Evolutionary conservation across 805 yeast genomes (phyloP).

Genomic region (Wickerhamiella qilinensis): DNA sequence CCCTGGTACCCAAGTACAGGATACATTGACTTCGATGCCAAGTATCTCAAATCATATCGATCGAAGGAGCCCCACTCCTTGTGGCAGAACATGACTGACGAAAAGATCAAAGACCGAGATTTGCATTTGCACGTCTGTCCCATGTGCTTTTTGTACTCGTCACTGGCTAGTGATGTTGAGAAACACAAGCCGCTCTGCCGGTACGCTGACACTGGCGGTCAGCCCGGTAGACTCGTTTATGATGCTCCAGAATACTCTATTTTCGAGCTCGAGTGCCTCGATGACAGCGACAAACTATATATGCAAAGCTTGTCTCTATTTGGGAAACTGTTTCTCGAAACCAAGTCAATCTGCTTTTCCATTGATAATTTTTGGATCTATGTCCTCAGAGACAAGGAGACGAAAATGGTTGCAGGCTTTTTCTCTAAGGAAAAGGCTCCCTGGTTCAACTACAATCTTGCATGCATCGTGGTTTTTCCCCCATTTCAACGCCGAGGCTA

Average conservation of each 20-base stretch:
- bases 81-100: conserved; percentile 24
- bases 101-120: conserved; percentile 28
- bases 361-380: conserved; percentile 71
- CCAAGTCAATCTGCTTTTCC: conserved; percentile 72
- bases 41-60: conserved; percentile 14
- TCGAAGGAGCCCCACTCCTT: conserved; percentile 12
- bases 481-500: conserved; percentile 70
- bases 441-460: conserved; percentile 65
- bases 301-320: conserved; percentile 74
- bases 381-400: conserved; percentile 24
- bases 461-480: conserved; percentile 83
- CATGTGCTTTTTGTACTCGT: conserved; percentile 69
- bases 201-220: conserved; percentile 10
- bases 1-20: conserved; percentile 88
- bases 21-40: conserved; percentile 34
- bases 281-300: conserved; percentile 34
- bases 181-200: conserved; percentile 28
- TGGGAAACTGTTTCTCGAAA: conserved; percentile 77
- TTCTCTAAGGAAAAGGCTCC: conserved; percentile 77
- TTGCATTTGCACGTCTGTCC: conserved; percentile 50
- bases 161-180: conserved; percentile 27
- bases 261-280: conserved; percentile 49
- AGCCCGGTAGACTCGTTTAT: conserved; percentile 59
- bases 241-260: conserved; percentile 41
- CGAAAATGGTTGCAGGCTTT: conserved; percentile 58